phyloP scores from a whole-genome alignment of 768 basidiomycete species.

The Ramaria sp. region DNA sequence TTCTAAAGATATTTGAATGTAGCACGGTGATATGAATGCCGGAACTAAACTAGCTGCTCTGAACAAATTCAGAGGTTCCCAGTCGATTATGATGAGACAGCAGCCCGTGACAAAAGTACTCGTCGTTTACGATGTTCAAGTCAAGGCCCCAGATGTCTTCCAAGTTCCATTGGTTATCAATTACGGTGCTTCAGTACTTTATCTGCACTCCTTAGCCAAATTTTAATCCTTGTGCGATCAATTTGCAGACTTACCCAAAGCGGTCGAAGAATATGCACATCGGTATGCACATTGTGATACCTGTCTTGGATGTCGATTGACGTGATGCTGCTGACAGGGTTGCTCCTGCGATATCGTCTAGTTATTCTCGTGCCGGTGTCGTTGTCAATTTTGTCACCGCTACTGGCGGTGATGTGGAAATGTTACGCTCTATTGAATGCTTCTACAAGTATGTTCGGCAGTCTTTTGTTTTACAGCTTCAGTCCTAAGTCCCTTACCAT shows the following conservation, averaged over 20 bases:
- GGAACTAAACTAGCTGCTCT: slow-evolving; percentile 71
- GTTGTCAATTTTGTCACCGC: slow-evolving; percentile 96
- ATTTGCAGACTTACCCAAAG: slow-evolving; percentile 71
- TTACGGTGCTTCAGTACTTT: slow-evolving; percentile 47
- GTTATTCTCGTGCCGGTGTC: slow-evolving; percentile 78
- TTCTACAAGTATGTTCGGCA: slow-evolving; percentile 73
- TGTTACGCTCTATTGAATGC: slow-evolving; percentile 97
- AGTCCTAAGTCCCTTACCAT: slow-evolving; percentile 11
- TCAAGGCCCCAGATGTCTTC: slow-evolving; percentile 81
- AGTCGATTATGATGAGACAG: slow-evolving; percentile 52
- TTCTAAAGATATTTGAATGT: slow-evolving; percentile 3
- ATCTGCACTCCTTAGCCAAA: too few species aligned
- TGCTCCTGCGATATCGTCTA: slow-evolving; percentile 78
- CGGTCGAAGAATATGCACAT: slow-evolving; percentile 95
- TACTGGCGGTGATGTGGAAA: slow-evolving; percentile 95
- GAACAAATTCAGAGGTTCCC: slow-evolving; percentile 66
- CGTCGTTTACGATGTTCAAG: slow-evolving; percentile 87
- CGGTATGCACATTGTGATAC: slow-evolving; percentile 40
- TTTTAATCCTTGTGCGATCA: background rate
- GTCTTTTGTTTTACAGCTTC: slow-evolving; percentile 15
- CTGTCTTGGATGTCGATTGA: slow-evolving; percentile 3
- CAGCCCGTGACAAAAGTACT: slow-evolving; percentile 56
- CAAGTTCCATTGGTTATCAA: slow-evolving; percentile 93
- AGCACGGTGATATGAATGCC: slow-evolving; percentile 93
- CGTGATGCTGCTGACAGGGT: slow-evolving; percentile 37